Conservation (phyloP, 768 basidiomycete species). For the Pleurotus giganteus region DNA sequence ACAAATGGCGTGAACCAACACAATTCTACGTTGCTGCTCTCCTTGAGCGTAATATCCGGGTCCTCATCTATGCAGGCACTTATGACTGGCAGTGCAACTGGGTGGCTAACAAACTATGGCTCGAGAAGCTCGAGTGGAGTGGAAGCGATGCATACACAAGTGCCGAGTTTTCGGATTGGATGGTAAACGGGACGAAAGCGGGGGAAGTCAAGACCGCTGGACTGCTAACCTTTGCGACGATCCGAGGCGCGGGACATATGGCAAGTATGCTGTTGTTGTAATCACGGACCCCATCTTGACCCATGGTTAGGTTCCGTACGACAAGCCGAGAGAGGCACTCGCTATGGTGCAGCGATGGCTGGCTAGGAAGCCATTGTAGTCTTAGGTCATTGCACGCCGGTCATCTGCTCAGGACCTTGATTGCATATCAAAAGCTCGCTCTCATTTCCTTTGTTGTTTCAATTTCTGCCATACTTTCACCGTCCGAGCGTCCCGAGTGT, state of each 20-base stretch:
- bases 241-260: slow-evolving; percentile 66
- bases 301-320: slow-evolving; percentile 48
- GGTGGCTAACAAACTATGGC: slow-evolving; percentile 77
- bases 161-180: slow-evolving; percentile 58
- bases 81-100: slow-evolving; percentile 83
- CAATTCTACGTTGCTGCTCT: slow-evolving; percentile 66
- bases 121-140: slow-evolving; percentile 71
- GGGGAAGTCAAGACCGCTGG: slow-evolving; percentile 41
- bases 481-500: no score
- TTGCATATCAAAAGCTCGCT: no score
- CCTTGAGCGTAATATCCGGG: slow-evolving; percentile 71
- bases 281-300: not conserved
- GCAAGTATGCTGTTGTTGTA: slow-evolving; percentile 27
- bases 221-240: slow-evolving; percentile 49
- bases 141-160: slow-evolving; percentile 50
- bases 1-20: slow-evolving; percentile 56
- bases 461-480: no score
- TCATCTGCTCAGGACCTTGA: no score
- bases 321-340: slow-evolving; percentile 53
- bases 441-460: no score
- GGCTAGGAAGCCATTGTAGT: slow-evolving; percentile 36
- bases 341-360: slow-evolving; percentile 69
- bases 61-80: slow-evolving; percentile 73
- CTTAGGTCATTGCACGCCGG: no score
- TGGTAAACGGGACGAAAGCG: slow-evolving; percentile 42